Conservation (phyloP, 768 basidiomycete species). For the Tulasnella sp. region DNA sequence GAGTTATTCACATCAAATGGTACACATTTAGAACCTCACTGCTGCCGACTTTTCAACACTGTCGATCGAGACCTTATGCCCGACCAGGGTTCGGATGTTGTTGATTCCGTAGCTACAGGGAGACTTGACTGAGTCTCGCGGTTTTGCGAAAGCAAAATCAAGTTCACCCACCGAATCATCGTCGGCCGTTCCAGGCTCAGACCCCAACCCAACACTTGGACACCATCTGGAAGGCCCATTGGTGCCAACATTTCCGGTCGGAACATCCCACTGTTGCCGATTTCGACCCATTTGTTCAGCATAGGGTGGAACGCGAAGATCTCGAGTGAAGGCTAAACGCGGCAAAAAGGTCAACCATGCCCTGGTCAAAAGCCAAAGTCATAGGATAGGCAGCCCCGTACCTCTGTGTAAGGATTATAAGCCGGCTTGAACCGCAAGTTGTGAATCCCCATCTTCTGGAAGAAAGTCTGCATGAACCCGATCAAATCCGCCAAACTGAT, state of each 20-base stretch:
- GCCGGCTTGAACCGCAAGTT: slow-evolving; percentile 97
- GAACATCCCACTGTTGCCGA: slow-evolving; percentile 99
- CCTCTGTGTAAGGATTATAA: slow-evolving; percentile 98
- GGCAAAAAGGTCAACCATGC: background rate
- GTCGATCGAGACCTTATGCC: slow-evolving; percentile 93
- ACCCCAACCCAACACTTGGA: slow-evolving; percentile 96
- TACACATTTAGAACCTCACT: slow-evolving; percentile 68
- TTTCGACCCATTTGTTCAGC: slow-evolving; percentile 93
- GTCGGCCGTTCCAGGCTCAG: slow-evolving; percentile 91
- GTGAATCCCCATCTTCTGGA: slow-evolving; percentile 94
- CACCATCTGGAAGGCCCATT: slow-evolving; percentile 96
- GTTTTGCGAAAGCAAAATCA: background rate
- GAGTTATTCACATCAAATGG: background rate
- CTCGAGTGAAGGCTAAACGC: slow-evolving; percentile 79
- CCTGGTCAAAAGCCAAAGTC: background rate
- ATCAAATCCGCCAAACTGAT: slow-evolving; percentile 93
- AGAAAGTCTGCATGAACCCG: slow-evolving; percentile 98
- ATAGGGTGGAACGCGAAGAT: slow-evolving; percentile 98
- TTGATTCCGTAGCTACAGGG: slow-evolving; percentile 81
- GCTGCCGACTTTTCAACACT: slow-evolving; percentile 84
- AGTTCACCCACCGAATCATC: slow-evolving; percentile 83
- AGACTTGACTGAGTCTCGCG: background rate
- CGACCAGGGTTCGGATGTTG: slow-evolving; percentile 94
- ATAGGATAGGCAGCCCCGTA: slow-evolving; percentile 31
- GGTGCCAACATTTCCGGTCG: slow-evolving; percentile 98